Percentiles rank a stretch among this genome's conserved stretches.
These are phyloP conservation scores for Termitomyces sp. DNA, from an alignment of 1,284 basidiomycete species.

Conservation along the genomic window DNA sequence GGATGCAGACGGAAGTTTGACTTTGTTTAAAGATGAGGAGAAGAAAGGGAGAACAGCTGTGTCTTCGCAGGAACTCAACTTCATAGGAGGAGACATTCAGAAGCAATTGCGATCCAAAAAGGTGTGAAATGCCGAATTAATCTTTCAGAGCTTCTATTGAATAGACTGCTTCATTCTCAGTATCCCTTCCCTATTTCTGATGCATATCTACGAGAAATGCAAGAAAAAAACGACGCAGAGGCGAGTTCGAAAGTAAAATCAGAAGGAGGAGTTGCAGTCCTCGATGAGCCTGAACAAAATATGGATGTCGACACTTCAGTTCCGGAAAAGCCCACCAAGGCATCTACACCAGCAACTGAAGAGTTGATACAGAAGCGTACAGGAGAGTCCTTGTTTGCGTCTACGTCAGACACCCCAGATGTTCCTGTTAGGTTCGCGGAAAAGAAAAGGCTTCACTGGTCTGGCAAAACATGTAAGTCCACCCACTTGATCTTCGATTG, in stretches of 20 bases:
- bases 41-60: conserved; percentile 48
- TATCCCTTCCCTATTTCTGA: conserved; percentile 66
- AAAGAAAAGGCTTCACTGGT: conserved; percentile 86
- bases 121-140: conserved; percentile 33
- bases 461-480: conserved; percentile 76
- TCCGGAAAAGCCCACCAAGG: neutral
- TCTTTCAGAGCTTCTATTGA: neutral
- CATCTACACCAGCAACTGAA: conserved; percentile 3
- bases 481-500: neutral
- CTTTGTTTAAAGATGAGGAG: conserved; percentile 49
- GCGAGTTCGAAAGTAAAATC: conserved; percentile 22
- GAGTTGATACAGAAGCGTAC: conserved; percentile 30
- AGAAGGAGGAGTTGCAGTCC: conserved; percentile 21
- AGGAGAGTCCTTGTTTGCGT: conserved; percentile 21
- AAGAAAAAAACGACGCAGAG: conserved; percentile 35
- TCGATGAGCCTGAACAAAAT: conserved; percentile 35
- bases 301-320: conserved; percentile 12
- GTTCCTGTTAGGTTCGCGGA: conserved; percentile 71
- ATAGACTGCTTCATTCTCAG: conserved; percentile 28
- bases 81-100: conserved; percentile 51
- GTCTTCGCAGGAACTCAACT: conserved; percentile 72
- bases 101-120: conserved; percentile 62
- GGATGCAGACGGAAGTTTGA: conserved; percentile 38
- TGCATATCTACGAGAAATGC: conserved; percentile 63
- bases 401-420: conserved; percentile 55